Evolutionary conservation across 2,329 filamentous ascomycete species (phyloP).

Genomic region (Didymella glomerata): DNA sequence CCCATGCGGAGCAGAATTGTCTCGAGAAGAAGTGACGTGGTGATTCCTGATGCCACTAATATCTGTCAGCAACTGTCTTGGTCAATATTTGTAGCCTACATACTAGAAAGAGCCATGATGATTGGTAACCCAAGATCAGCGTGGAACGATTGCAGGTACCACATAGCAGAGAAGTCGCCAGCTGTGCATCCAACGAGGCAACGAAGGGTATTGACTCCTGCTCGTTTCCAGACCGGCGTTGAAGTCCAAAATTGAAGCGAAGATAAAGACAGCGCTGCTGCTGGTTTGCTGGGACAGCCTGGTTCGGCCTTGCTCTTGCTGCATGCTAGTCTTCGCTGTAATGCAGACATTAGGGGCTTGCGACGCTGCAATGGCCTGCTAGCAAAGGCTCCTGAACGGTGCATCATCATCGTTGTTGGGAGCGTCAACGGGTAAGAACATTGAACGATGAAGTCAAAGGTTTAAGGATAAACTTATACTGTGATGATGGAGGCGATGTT

Average conservation of each 20-base stretch:
- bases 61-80: not conserved
- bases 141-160: constrained; percentile 61
- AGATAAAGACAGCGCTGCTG: constrained; percentile 1
- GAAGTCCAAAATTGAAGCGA: constrained; percentile 49
- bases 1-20: constrained; percentile 61
- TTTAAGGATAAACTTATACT: not conserved
- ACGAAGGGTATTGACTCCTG: constrained; percentile 63
- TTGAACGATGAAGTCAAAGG: not conserved
- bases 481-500: not conserved
- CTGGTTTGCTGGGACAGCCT: constrained; percentile 12
- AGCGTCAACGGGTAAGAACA: not conserved
- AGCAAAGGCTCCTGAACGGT: not conserved
- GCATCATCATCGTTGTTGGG: not conserved
- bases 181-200: constrained; percentile 64
- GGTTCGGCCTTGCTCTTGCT: not conserved
- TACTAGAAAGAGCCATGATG: constrained; percentile 62
- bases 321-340: constrained; percentile 8
- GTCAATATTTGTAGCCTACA: not conserved
- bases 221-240: constrained; percentile 58
- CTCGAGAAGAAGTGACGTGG: constrained; percentile 62
- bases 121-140: constrained; percentile 58
- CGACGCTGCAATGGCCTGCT: not conserved
- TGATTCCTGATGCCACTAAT: constrained; percentile 62
- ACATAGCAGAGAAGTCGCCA: constrained; percentile 66
- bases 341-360: not conserved